Conservation (phyloP, 768 basidiomycete genomes). For the Russula vinacea region DNA sequence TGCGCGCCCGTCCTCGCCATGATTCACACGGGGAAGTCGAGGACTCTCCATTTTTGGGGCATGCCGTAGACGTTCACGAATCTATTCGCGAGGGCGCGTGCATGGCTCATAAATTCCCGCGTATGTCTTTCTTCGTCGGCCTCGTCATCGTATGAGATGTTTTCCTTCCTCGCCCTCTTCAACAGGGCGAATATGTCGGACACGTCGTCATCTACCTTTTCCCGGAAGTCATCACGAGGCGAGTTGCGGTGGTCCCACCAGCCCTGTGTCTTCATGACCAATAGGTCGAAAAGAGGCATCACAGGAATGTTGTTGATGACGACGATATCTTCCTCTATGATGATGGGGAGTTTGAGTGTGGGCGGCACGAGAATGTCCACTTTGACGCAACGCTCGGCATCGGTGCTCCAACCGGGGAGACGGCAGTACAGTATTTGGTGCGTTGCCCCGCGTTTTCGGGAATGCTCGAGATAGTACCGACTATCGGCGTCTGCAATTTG, state of each 20-base stretch:
- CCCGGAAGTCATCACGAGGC: neutral
- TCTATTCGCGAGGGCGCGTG: neutral
- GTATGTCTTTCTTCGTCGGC: neutral
- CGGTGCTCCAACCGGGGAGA: conserved; percentile 1
- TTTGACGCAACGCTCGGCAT: neutral
- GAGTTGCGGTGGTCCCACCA: conserved; percentile 4
- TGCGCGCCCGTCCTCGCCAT: too few relatives aligned
- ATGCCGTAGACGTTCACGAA: neutral
- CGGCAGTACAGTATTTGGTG: conserved; percentile 6
- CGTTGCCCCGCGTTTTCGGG: neutral
- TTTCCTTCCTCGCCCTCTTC: neutral
- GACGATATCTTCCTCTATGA: neutral
- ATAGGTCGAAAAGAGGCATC: conserved; percentile 21
- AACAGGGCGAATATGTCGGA: conserved; percentile 8
- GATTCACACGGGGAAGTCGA: neutral
- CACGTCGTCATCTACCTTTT: conserved; percentile 2
- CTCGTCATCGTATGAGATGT: neutral
- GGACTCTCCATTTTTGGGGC: neutral
- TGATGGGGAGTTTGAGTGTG: neutral
- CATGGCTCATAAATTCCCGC: neutral
- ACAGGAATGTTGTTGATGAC: neutral
- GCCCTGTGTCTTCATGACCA: conserved; percentile 23
- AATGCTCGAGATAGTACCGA: conserved; percentile 14
- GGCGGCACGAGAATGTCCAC: conserved; percentile 22
- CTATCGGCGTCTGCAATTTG: neutral